phyloP scores from a whole-genome alignment of 1,284 basidiomycete genomes.

The Cryptococcus jaspeensis region DNA sequence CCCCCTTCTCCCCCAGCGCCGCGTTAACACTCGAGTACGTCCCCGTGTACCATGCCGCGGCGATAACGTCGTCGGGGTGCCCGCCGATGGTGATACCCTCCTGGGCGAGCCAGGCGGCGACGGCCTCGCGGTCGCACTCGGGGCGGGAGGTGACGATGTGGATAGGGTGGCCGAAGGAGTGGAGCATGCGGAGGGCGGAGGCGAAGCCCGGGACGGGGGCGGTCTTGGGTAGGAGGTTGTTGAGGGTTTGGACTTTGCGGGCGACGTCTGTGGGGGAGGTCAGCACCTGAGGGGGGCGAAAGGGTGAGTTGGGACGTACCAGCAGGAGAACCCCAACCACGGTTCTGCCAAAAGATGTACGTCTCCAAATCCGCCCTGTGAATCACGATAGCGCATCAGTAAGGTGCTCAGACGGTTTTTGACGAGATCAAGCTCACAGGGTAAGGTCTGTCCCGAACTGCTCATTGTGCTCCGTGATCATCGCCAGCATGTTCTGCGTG shows the following conservation, averaged over 20 bases:
- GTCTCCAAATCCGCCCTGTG: conserved; percentile 29
- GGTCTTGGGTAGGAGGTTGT: conserved; percentile 24
- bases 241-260: conserved; percentile 23
- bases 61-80: conserved; percentile 22
- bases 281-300: background rate
- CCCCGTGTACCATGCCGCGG: conserved; percentile 26
- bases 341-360: conserved; percentile 35
- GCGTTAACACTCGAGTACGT: conserved; percentile 11
- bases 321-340: conserved; percentile 36
- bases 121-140: conserved; percentile 12
- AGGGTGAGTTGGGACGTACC: conserved; percentile 18
- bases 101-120: conserved; percentile 24
- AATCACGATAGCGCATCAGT: background rate
- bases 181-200: conserved; percentile 23
- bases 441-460: conserved; percentile 28
- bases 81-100: conserved; percentile 30
- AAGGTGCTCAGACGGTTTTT: background rate
- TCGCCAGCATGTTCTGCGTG: conserved; percentile 24
- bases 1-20: conserved; percentile 10
- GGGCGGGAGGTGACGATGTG: conserved; percentile 40
- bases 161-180: conserved; percentile 35
- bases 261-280: conserved; percentile 19
- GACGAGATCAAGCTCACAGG: conserved; percentile 15
- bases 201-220: conserved; percentile 28
- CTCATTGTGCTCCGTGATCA: conserved; percentile 26